Percentiles rank a stretch among this genome's conserved stretches.
These are phyloP conservation scores for Malus hybrid DNA, from an alignment of 331 rosid genomes.

Conservation along the genomic window DNA sequence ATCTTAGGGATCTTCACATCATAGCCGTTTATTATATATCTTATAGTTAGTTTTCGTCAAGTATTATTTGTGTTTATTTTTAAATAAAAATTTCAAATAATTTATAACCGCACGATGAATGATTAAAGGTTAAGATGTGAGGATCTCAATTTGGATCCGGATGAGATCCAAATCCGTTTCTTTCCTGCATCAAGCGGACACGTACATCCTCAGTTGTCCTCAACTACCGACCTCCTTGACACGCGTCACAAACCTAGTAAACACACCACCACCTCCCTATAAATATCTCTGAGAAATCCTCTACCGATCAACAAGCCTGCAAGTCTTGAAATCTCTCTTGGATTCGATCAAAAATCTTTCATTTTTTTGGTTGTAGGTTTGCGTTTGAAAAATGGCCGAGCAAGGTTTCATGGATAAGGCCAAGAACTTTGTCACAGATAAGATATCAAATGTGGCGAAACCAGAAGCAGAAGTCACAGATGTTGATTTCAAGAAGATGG, in stretches of 20 bases:
- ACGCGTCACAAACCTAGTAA: not conserved
- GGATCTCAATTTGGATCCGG: too few species aligned
- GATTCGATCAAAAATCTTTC: not conserved
- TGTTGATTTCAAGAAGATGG: conserved; percentile 55
- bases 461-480: conserved; percentile 62
- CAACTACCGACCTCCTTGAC: not conserved
- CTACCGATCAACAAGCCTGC: not conserved
- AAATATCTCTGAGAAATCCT: not conserved
- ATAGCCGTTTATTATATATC: too few species aligned
- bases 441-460: conserved; percentile 32
- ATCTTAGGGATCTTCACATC: too few species aligned
- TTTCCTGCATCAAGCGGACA: too few species aligned
- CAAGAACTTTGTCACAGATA: conserved; percentile 41
- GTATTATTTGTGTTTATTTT: too few species aligned
- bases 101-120: too few species aligned
- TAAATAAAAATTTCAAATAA: too few species aligned
- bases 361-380: not conserved
- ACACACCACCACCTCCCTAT: not conserved
- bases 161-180: too few species aligned
- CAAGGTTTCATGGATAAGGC: conserved; percentile 34
- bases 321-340: not conserved
- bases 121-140: too few species aligned
- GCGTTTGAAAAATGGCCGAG: conserved; percentile 26
- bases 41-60: too few species aligned
- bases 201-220: too few species aligned